These are phyloP conservation scores for Pyricularia pennisetigena DNA, from an alignment of 2,329 filamentous ascomycete genomes.

Conservation along the genomic window DNA sequence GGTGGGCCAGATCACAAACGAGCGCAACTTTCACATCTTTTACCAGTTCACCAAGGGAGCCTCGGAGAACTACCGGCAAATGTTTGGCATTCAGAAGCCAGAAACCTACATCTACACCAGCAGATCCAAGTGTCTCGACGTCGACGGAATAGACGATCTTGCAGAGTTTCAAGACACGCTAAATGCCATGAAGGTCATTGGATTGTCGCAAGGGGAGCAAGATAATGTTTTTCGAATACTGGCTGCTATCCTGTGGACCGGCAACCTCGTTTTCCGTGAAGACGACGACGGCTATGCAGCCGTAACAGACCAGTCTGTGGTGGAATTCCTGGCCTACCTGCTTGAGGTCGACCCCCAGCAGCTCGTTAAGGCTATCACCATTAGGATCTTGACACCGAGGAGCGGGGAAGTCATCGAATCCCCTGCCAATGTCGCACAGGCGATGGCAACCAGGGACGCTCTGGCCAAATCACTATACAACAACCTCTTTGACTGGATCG, in stretches of 20 bases:
- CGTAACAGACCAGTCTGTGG: slow-evolving; percentile 79
- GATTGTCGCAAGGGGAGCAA: slow-evolving; percentile 77
- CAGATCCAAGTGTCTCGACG: slow-evolving; percentile 87
- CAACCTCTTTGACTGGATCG: slow-evolving; percentile 98
- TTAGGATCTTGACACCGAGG: slow-evolving; percentile 68
- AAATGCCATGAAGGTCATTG: slow-evolving; percentile 91
- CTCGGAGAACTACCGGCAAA: slow-evolving; percentile 73
- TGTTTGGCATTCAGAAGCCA: slow-evolving; percentile 84
- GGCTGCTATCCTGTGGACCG: slow-evolving; percentile 83
- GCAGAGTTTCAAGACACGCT: slow-evolving; percentile 85
- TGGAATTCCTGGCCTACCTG: slow-evolving; percentile 90
- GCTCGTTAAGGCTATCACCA: slow-evolving; percentile 79
- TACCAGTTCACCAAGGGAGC: slow-evolving; percentile 98
- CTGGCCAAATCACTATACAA: slow-evolving; percentile 93
- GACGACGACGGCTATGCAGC: slow-evolving; percentile 82
- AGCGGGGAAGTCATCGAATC: slow-evolving; percentile 59
- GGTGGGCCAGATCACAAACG: slow-evolving; percentile 87
- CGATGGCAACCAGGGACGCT: slow-evolving; percentile 77
- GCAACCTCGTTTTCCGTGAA: slow-evolving; percentile 85
- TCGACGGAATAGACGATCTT: slow-evolving; percentile 85
- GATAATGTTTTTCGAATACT: slow-evolving; percentile 96
- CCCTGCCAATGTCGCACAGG: slow-evolving; percentile 81
- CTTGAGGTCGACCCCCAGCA: slow-evolving; percentile 76
- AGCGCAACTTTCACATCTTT: slow-evolving; percentile 98
- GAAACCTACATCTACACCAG: slow-evolving; percentile 92